phyloP scores from a whole-genome alignment of 2,329 filamentous ascomycete species.

The Aspergillus niger region DNA sequence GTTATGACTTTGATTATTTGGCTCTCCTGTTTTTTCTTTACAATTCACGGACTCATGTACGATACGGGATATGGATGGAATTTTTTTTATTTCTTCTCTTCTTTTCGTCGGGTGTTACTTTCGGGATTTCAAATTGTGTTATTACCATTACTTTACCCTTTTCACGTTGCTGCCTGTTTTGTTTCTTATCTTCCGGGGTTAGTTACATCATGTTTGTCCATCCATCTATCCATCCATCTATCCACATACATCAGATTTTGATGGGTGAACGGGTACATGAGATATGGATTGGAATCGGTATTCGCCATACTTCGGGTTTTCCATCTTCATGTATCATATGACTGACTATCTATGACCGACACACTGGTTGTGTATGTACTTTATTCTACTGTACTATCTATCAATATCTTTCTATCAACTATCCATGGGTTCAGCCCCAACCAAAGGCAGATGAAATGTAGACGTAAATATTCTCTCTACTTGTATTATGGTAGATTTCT shows the following conservation, averaged over 20 bases:
- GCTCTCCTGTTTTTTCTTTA: not conserved
- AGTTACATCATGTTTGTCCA: not conserved
- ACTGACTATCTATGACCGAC: too few relatives aligned
- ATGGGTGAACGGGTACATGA: too few relatives aligned
- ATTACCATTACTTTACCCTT: not conserved
- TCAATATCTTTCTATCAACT: not conserved
- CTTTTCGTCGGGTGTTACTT: not conserved
- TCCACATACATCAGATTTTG: not conserved
- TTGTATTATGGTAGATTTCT: too few relatives aligned
- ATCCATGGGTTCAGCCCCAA: too few relatives aligned
- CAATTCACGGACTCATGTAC: conserved; percentile 1
- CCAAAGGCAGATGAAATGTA: too few relatives aligned
- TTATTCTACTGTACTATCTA: conserved; percentile 1
- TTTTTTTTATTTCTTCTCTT: not conserved
- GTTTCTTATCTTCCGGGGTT: not conserved
- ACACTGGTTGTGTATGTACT: not conserved
- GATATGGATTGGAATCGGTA: too few relatives aligned
- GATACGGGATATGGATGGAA: not conserved
- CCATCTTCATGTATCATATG: too few relatives aligned
- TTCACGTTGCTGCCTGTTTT: too few relatives aligned
- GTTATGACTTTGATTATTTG: not conserved
- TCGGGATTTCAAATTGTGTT: not conserved
- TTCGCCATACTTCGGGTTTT: too few relatives aligned
- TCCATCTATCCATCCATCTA: not conserved
- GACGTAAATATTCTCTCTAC: too few relatives aligned